A percentile compares a stretch with the other conserved stretches of the same genome.
phyloP scores from a whole-genome alignment of 129 eudicot species.

The Artemisia tridentata region DNA sequence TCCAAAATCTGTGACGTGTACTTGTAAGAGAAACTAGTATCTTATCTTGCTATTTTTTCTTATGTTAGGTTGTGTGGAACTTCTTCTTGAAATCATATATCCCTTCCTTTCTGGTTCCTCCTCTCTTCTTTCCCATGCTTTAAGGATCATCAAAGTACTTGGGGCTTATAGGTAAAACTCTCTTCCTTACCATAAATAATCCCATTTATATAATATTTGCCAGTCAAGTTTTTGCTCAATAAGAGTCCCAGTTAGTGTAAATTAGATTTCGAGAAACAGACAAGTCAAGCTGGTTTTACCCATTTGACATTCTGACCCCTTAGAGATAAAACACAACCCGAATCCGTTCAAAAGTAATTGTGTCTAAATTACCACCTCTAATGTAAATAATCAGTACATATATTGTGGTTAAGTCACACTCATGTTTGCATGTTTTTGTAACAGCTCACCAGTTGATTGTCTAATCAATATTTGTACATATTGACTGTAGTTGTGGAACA shows the following conservation, averaged over 20 bases:
- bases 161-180: conserved; percentile 81
- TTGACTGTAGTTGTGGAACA: conserved; percentile 6
- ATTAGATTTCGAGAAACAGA: background rate
- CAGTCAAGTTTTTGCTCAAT: conserved; percentile 11
- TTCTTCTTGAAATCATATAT: conserved; percentile 78
- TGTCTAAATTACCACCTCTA: background rate
- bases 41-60: conserved; percentile 15
- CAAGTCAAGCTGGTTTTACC: no score
- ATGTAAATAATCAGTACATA: background rate
- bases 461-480: background rate
- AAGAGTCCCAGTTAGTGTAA: conserved; percentile 3
- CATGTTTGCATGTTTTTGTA: conserved; percentile 5
- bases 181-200: conserved; percentile 1
- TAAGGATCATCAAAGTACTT: conserved; percentile 90
- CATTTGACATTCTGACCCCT: no score
- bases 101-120: conserved; percentile 86
- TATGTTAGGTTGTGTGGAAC: conserved; percentile 86
- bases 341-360: background rate
- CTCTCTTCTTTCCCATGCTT: conserved; percentile 59
- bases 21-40: conserved; percentile 7
- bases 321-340: no score
- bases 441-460: background rate
- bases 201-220: conserved; percentile 1
- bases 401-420: conserved; percentile 7
- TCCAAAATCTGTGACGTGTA: background rate